Evolutionary conservation across 2,329 filamentous ascomycete genomes (phyloP), one percentile per base, ranked within the genome.

Genomic region (Mariannaea sp.): DNA sequence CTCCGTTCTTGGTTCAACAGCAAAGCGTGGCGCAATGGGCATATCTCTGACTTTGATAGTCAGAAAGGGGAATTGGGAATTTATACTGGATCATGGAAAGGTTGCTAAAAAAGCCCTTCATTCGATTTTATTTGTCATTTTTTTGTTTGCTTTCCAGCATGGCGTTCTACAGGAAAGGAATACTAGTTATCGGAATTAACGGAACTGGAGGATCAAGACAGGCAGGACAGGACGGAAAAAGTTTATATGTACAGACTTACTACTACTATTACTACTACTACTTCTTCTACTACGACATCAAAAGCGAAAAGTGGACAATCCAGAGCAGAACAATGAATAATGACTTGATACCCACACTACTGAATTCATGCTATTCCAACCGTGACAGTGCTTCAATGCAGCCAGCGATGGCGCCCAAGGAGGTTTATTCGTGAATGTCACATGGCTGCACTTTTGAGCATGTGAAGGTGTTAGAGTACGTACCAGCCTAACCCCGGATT

Each of bases 1-100:
- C 7, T 24, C 17, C 13, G 13, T 32, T 48, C 29, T 32, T 32
- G 29, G 29, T 13, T 32, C 13, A 32, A 32, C 13, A 12, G 29
- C 45, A 48, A 22, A 39, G 36, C 45, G 30, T 22, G 45, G 45
- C 27, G 45, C 45, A 48, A 22, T 14, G 6, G 8, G 29, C 24
- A 22, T 29, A 19, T 48, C 30, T 41, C 30, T 41, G 14, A 16
- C 27, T 12, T 7, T 14, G 10, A 12, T 22, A 19, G 27, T 20
- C 20, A 24, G 12, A 22, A n/a, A 30, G 42, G 19, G 19, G 22
- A 22, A 12, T 14, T 40, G 3, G 20, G 8, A 10, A 8, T 32
- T 32, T n/a, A 32, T 12, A 32, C 5, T 24, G 22, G 22, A 5
- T 24, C 22, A 24, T 8, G 22, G 8, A 24, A 24, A 24, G 8